Evolutionary conservation across 2,329 filamentous ascomycete genomes (phyloP).

Genomic region (Hymenoscyphus albidus): DNA sequence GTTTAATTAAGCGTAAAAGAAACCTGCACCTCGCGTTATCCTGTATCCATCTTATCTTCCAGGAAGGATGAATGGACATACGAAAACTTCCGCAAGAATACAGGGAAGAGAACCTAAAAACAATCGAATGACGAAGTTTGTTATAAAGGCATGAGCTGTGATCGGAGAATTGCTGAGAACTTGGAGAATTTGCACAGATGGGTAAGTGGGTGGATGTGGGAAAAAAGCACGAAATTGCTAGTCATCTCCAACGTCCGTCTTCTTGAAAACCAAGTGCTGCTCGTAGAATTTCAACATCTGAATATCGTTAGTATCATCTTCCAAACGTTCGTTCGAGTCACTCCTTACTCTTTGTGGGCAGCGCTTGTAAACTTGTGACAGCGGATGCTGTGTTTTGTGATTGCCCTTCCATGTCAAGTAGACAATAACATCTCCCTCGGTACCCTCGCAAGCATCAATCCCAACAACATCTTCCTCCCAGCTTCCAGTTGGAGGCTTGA

Average conservation of each 20-base stretch:
- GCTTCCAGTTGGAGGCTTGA: constrained; percentile 66
- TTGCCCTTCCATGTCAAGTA: constrained; percentile 72
- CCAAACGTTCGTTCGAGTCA: neutral
- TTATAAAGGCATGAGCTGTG: neutral
- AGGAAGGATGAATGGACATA: neutral
- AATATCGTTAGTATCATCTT: neutral
- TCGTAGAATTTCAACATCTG: constrained; percentile 39
- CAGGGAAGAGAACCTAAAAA: neutral
- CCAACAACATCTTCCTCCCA: constrained; percentile 72
- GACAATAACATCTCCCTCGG: constrained; percentile 57
- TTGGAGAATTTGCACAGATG: neutral
- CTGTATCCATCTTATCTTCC: neutral
- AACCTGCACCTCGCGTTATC: neutral
- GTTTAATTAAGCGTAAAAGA: neutral
- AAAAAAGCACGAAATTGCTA: neutral
- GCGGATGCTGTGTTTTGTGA: constrained; percentile 69
- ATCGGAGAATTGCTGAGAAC: neutral
- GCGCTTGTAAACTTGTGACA: constrained; percentile 65
- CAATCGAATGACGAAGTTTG: neutral
- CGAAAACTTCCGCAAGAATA: neutral
- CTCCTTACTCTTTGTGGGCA: constrained; percentile 69
- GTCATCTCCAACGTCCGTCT: constrained; percentile 4
- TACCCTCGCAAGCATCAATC: constrained; percentile 71
- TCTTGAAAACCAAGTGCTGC: constrained; percentile 39
- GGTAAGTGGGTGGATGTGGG: neutral